Evolutionary conservation across 2,329 filamentous ascomycete species (phyloP), one percentile per base, ranked within the genome.

Genomic region (Pezizomycotina sp.): DNA sequence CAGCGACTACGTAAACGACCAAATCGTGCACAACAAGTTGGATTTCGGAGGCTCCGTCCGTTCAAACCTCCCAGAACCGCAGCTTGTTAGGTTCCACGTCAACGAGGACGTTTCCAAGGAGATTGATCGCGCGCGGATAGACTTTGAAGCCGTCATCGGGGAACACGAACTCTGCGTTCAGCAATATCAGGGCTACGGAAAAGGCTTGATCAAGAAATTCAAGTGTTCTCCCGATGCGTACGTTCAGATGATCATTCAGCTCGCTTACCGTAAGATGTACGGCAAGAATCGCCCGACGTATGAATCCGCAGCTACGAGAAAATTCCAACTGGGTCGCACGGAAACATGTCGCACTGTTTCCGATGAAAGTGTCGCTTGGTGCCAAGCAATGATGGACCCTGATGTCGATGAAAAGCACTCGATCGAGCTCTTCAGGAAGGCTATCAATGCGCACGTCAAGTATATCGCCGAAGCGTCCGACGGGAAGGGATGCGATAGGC

Each of bases 201-300:
- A 98, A 65, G 83, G 82, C 16, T 65, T 98, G 45, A 95, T 98
- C 68, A 98, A 98, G 74, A 91, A 92, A 61, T 95, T 98, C 74
- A 91, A 83, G 64, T 92, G 81, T 71, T 91, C 80, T 16, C 89
- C 89, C 19, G 91, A 98, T 53, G 89, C 86, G 20, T 98, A 91
- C 59, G 83, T 95, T 26, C 89, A 98, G 62, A 89, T 98, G 82
- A 65, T 93, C 58, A 98, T 98, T 58, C 89, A 98, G 60, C 73
- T 95, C 34, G 89, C 89, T 24, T 98, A 98, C 67, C 77, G 76
- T 69, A 95, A 95, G 64, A 93, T 98, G 81, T 92, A 91, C 61
- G 89, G 89, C 66, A 82, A 84, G 68, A 93, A 84, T 68, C 71
- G 89, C 3, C 89, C 89, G 1, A 98, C 91, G 0, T 98, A 98